These are phyloP conservation scores for Lactifluus echinatus DNA, from an alignment of 768 basidiomycete genomes.

Conservation along the genomic window DNA sequence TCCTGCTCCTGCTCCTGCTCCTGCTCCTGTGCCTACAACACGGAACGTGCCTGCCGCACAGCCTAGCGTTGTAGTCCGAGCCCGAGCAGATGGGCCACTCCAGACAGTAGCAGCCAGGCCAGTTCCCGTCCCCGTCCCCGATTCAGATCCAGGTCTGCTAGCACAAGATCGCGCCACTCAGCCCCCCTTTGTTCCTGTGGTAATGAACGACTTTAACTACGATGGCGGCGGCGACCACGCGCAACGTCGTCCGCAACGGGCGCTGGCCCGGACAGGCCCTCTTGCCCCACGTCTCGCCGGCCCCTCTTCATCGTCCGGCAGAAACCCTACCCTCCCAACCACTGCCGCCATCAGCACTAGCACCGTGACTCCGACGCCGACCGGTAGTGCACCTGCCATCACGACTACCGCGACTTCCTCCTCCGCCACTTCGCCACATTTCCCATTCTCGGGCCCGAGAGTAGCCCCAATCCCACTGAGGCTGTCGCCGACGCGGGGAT, in stretches of 20 bases:
- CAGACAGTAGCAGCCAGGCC: neutral
- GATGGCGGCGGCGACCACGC: no score
- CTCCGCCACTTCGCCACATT: conserved; percentile 7
- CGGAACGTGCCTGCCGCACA: neutral
- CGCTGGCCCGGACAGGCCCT: no score
- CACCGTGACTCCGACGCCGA: neutral
- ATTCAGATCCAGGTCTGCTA: no score
- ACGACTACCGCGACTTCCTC: no score
- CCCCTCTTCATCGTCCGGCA: no score
- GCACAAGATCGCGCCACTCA: neutral
- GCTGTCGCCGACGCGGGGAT: conserved; percentile 6
- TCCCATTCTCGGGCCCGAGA: neutral
- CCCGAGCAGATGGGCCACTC: neutral
- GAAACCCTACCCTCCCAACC: no score
- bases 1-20: neutral
- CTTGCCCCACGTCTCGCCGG: no score
- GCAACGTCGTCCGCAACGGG: neutral
- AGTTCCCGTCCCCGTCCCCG: neutral
- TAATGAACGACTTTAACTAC: neutral
- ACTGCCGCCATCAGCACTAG: no score
- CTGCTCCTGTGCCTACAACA: neutral
- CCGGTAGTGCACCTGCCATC: no score
- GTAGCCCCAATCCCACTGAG: neutral
- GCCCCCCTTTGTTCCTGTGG: neutral
- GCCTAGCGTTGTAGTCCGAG: neutral